Evolutionary conservation across 1,284 basidiomycete genomes (phyloP), one percentile per base, ranked within the genome.

Genomic region (Violaceomyces palustris): DNA sequence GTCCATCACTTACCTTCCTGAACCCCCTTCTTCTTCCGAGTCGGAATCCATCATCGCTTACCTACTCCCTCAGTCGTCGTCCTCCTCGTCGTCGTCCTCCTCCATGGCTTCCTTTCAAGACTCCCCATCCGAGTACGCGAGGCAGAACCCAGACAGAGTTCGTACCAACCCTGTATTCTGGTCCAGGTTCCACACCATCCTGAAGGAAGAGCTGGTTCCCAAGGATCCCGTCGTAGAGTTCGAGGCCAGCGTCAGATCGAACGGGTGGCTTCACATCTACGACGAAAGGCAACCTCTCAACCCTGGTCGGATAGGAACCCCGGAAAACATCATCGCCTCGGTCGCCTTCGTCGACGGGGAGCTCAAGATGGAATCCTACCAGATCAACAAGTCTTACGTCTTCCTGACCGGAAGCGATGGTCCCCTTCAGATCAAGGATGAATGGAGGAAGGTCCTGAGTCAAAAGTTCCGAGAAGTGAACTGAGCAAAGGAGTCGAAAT

Each of bases 221-320:
- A 26, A 64, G 23, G 70, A 72, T 36, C 61, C 59, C 10, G 35
- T 59, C 33, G 48, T 72, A 19, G 37, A 52, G 9, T 61, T 64
- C 27, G 70, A 72, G 33, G 70, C 70, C 0, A 31, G 46, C 5
- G 55, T 61, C 27, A 42, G 70, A 9, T 45, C 50, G 32, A 61
- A 61, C 23, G 70, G 70, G 3, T 72, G 64, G 62, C 64, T 64
- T 19, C 70, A 72, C 39, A 31, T 71, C 12, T 61, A 50, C 27
- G 61, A 55, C 53, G 43, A 33, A 50, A 35, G 70, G 7, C 52
- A 67, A 10, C 51, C 42, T 6, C 46, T 68, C n/a, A 68, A 64
- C 60, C 70, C 69, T 9, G 70, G 65, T 0, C 50, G 70, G 15
- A 65, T 61, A 27, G 50, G 66, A 2, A 59, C 63, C 22, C 65